Base-by-base conservation (phyloP, 331 rosid genomes). In the Acacia pycnantha region DNA sequence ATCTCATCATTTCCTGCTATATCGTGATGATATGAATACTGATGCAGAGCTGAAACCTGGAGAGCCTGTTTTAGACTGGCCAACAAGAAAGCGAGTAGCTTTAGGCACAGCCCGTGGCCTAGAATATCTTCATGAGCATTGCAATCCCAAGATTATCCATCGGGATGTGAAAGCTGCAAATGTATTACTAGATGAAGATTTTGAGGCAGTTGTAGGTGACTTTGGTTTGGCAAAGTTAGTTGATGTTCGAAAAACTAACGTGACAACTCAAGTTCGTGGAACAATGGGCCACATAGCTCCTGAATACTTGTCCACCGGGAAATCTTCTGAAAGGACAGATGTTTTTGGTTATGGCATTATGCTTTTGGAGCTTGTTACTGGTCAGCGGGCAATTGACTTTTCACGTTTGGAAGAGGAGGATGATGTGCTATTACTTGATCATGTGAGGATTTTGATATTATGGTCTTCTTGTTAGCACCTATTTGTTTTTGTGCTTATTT, bases 261-360 rank as follows among this genome's bases (percentile, higher is more conserved):
- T 93, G 84, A 96, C 99, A 54, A 95, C 99, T 77, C 98, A 96
- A 88, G 91, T 93, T 88, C 97, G 99, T 43, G 99, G 98, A 80
- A 96, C 98, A 76, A 93, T 92, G 98, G 98, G 99, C 74, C 97
- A 96, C 89, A 92, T 96, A 85, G 98, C 98, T 80, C 98, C 98
- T 11, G 99, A 96, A 79, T 96, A 96, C 86, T 84, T 93, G 90
- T 92, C 99, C 59, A 93, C 97, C 0, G 99, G 99, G 84, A 93
- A 94, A 81, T 90, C 99, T 85, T 96, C 98, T 35, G 97, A 91
- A 79, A 93, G 90, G 89, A 96, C 98, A 0, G 99, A 96, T 81
- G 93, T 96, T 88, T 96, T 96, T 71, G 93, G 98, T 71, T 96
- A 96, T 46, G 99, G 98, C 48, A 88, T 96, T 69, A 92, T 93